phyloP scores from a whole-genome alignment of 2,329 filamentous ascomycete species.

The Penicillium frequentans region DNA sequence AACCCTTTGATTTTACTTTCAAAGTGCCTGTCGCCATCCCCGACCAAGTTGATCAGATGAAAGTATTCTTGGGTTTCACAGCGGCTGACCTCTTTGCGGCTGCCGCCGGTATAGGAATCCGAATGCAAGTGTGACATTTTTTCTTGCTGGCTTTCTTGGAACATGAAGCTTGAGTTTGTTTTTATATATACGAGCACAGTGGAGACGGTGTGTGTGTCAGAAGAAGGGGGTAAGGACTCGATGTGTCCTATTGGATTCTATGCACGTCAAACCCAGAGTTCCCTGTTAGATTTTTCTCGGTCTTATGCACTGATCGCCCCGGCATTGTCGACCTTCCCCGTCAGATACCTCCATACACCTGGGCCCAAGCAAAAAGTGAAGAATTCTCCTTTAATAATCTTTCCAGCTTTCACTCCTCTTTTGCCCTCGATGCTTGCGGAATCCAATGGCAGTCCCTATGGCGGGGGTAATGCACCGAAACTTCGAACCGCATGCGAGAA shows the following conservation, averaged over 20 bases:
- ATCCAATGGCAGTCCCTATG: slow-evolving; percentile 22
- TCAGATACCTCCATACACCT: not conserved
- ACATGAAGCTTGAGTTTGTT: slow-evolving; percentile 21
- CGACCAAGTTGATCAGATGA: slow-evolving; percentile 38
- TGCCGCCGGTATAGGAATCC: slow-evolving; percentile 31
- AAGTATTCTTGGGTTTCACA: slow-evolving; percentile 36
- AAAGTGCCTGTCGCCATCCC: slow-evolving; percentile 18
- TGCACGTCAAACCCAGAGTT: slow-evolving; percentile 4
- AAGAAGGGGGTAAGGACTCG: not conserved
- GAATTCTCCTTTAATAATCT: not conserved
- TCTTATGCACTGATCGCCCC: slow-evolving; percentile 2
- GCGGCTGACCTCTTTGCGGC: slow-evolving; percentile 39
- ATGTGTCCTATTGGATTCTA: slow-evolving; percentile 10
- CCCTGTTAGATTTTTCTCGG: not conserved
- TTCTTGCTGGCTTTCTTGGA: slow-evolving; percentile 1
- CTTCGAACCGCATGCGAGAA: slow-evolving; percentile 41
- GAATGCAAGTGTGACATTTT: slow-evolving; percentile 30
- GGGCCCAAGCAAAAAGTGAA: not conserved
- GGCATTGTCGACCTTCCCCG: slow-evolving; percentile 4
- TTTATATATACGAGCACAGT: slow-evolving; percentile 16
- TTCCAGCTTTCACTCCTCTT: not conserved
- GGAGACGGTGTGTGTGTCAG: not conserved
- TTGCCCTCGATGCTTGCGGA: slow-evolving; percentile 28
- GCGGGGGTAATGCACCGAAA: slow-evolving; percentile 31
- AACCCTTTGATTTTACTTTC: slow-evolving; percentile 8